Percentiles rank a stretch among this genome's conserved stretches.
Evolutionary conservation across 768 basidiomycete species (phyloP).

Genomic region (Tylopilus intermedius): DNA sequence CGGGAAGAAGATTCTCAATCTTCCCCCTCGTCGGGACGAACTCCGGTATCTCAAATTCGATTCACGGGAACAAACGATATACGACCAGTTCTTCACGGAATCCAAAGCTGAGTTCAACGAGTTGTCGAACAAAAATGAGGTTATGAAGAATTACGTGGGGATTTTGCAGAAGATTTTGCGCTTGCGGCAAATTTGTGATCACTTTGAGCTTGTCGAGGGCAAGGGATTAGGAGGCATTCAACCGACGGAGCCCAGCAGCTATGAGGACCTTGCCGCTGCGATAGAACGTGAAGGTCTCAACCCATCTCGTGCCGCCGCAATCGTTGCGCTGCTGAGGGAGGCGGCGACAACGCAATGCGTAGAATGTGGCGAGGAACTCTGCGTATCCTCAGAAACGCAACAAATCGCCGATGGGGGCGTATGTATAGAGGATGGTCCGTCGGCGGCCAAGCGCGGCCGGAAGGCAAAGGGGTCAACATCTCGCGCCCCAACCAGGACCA

Average conservation of each 20-base stretch:
- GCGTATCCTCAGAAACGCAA: constrained; percentile 40
- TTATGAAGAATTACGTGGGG: constrained; percentile 98
- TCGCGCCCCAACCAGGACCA: constrained; percentile 69
- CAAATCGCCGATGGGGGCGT: constrained; percentile 38
- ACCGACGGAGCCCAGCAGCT: constrained; percentile 47
- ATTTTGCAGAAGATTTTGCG: constrained; percentile 95
- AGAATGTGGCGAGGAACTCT: constrained; percentile 80
- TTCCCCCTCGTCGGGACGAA: constrained; percentile 89
- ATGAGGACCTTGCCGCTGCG: constrained; percentile 73
- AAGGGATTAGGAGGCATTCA: constrained; percentile 49
- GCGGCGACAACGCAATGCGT: constrained; percentile 84
- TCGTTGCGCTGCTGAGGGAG: constrained; percentile 82
- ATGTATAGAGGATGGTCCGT: constrained; percentile 47
- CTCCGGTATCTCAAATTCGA: constrained; percentile 82
- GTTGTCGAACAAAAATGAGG: constrained; percentile 81
- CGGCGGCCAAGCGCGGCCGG: constrained; percentile 45
- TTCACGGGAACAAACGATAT: constrained; percentile 75
- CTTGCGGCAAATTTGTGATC: constrained; percentile 96
- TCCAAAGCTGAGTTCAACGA: constrained; percentile 91
- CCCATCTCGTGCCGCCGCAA: constrained; percentile 65
- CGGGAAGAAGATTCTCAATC: constrained; percentile 78
- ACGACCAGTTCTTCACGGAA: constrained; percentile 83
- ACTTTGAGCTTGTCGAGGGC: constrained; percentile 81
- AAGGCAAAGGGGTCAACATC: constrained; percentile 56
- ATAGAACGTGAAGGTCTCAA: constrained; percentile 80